A percentile compares a stretch with the other conserved stretches of the same genome.
Conservation (phyloP, 345 rosid genomes). For the Citropsis articulata region DNA sequence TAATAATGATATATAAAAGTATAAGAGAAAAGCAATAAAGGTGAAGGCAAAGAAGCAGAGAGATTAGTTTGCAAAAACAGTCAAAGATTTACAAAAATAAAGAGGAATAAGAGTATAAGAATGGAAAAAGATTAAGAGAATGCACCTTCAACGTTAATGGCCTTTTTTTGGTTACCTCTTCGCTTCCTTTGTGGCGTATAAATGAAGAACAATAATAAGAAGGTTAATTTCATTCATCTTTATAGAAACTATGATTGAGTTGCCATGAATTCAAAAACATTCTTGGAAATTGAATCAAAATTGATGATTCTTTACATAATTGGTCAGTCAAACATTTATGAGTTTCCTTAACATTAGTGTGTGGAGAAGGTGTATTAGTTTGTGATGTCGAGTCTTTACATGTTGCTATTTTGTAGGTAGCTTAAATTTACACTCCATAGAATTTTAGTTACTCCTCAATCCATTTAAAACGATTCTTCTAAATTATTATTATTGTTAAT, state of each 20-base stretch:
- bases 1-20: no score
- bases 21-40: neutral
- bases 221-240: neutral
- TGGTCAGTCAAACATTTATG: neutral
- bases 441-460: no score
- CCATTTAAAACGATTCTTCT: neutral
- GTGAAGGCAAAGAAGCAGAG: neutral
- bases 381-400: neutral
- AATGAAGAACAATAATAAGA: neutral
- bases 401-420: neutral
- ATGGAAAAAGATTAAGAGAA: neutral
- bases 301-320: neutral
- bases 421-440: no score
- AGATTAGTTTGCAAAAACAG: neutral
- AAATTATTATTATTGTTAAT: neutral
- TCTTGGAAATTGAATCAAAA: neutral
- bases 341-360: neutral
- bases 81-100: neutral
- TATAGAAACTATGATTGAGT: conserved; percentile 1
- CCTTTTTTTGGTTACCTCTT: neutral
- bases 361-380: neutral
- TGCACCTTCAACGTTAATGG: conserved; percentile 3
- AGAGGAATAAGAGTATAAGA: neutral
- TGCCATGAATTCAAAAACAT: neutral
- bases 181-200: neutral